Evolutionary conservation across 805 yeast genomes (phyloP), one percentile per base, ranked within the genome.

Genomic region (Candida tallmaniae): DNA sequence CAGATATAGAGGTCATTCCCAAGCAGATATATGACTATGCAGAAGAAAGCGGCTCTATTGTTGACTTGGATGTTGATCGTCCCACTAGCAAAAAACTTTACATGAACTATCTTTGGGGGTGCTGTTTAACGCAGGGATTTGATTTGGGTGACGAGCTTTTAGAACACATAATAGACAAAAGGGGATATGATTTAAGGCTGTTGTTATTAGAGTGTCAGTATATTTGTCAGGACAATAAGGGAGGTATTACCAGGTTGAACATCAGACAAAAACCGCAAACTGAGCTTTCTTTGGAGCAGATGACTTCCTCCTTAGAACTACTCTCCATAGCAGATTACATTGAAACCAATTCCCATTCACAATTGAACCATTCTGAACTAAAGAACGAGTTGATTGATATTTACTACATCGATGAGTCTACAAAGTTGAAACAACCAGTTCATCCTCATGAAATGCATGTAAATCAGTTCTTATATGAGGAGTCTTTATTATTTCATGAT

Each of bases 1-100:
- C 68, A 6, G 76, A 75, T 40, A 35, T 62, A 2, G 49, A 52
- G 7, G 61, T 56, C 22, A 55, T 81, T 5, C 88, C 88, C 0
- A 45, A 48, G 19, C 61, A 54, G 28, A 48, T 82, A 5, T 41
- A 70, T 14, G 73, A 74, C 6, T 49, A 66, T 27, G 74, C 78
- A 0, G 43, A 43, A 12, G 67, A 57, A 29, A 74, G 71, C 26
- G 47, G 60, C 6, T 56, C 78, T 0, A 44, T 58, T 56, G 23
- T 43, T 4, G 29, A 40, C 27, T 36, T 29, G 19, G 35, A 43
- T 18, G 14, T 7, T 8, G 38, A 27, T 9, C 30, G 22, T n/a
- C 28, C 34, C 10, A 10, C n/a, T 23, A 29, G 32, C 22, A 13
- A 11, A 2, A 11, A 19, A 4, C 20, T 66, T 56, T 33, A 48